Base-by-base conservation (phyloP, 1,139 yeast species). In the Pichia cactophila region DNA sequence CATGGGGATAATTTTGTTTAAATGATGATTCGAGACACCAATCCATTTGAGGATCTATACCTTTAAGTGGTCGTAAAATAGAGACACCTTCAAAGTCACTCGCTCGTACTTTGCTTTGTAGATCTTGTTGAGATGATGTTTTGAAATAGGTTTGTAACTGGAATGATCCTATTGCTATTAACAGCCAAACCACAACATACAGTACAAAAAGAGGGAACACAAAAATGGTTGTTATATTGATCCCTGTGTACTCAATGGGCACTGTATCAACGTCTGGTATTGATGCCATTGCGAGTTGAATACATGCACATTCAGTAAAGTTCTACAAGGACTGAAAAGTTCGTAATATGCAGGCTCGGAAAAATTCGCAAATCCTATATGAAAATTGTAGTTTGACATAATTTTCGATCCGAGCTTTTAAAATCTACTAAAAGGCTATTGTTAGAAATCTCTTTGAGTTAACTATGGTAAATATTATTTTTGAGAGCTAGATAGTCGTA, bases 21-120 rank as follows among this genome's bases (percentile, higher is more conserved):
- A 88, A 79, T 10, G 89, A 78, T 26, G 86, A 77, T 54, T 77
- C 79, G 43, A 89, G 69, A 61, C 96, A 88, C 12, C 75, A 67
- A 44, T 73, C 75, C 68, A 87, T 72, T 57, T 83, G 92, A 0
- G 90, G 78, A 62, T 88, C 97, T 28, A 86, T 70, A 6, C 96
- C 96, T 60, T 86, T 86, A 49, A 89, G 72, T 0, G 97, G 97
- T 35, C 96, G 70, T 44, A 88, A 65, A 42, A 89, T 86, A 1
- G 92, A 79, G 9, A 89, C 96, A 3, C 94, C 89, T 58, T 78
- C 85, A 11, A 67, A 56, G 12, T 57, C 57, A 1, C 51, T 54
- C 9, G 58, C 58, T 1, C 42, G 52, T 7, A 59, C 58, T 8
- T 45, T 33, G 26, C 14, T 20, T 35, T 55, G 55, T 7, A 58